Evolutionary conservation across 352 stramenopile genomes (phyloP).

Genomic region (Aphanomyces invadans): DNA sequence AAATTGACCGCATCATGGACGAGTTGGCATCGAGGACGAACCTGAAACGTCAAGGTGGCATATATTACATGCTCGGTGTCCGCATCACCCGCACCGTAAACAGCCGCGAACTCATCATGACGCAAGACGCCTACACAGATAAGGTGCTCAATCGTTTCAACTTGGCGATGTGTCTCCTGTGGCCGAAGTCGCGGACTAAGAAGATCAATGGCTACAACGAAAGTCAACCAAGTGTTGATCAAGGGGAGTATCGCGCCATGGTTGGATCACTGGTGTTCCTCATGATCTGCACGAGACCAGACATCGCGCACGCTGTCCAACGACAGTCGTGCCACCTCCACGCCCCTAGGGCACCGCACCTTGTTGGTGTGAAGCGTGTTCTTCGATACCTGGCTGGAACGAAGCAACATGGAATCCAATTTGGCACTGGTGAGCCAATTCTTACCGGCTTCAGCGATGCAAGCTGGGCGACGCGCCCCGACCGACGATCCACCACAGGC

Average conservation of each 20-base stretch:
- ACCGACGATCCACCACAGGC: conserved; percentile 11
- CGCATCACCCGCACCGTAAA: not conserved
- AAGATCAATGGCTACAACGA: conserved; percentile 9
- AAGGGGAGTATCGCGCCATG: conserved; percentile 8
- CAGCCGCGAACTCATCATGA: not conserved
- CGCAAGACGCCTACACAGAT: conserved; percentile 17
- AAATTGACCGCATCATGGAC: not conserved
- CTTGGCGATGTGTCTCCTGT: not conserved
- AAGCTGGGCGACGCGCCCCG: conserved; percentile 15
- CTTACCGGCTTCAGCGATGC: not conserved
- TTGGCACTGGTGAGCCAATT: not conserved
- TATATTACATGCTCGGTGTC: conserved; percentile 21
- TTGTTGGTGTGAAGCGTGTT: not conserved
- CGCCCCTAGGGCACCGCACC: not conserved
- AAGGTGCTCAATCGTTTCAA: conserved; percentile 17
- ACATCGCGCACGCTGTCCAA: conserved; percentile 24
- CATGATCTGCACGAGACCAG: conserved; percentile 25
- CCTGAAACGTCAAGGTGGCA: conserved; percentile 22
- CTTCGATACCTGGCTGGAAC: conserved; percentile 9
- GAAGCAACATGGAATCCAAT: not conserved
- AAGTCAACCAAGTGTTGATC: not conserved
- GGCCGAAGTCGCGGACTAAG: conserved; percentile 12
- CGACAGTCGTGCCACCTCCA: not conserved
- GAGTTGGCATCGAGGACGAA: not conserved
- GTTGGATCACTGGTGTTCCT: conserved; percentile 26